A percentile compares a stretch with the other conserved stretches of the same genome.
These are phyloP conservation scores for Haplosporangium sp. DNA, from an alignment of 371 early-diverging fungal species.

Conservation along the genomic window DNA sequence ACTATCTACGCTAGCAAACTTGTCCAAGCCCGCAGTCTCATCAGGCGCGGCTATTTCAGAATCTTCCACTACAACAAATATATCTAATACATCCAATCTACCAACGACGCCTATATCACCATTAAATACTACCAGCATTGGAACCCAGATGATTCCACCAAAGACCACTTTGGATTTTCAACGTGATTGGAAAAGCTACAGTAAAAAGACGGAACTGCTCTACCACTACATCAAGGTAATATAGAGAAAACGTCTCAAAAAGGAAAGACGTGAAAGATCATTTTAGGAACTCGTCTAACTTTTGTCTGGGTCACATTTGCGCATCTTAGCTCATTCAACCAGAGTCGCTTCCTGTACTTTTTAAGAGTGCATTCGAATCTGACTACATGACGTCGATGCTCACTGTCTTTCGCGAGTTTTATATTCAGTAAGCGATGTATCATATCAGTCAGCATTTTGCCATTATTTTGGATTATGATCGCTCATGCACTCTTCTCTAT, in stretches of 20 bases:
- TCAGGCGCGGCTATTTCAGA: neutral
- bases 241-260: neutral
- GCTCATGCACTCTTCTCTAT: too few relatives aligned
- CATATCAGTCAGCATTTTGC: too few relatives aligned
- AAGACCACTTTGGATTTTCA: constrained; percentile 80
- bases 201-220: constrained; percentile 61
- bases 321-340: constrained; percentile 63
- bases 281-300: neutral
- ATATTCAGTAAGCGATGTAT: constrained; percentile 41
- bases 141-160: constrained; percentile 54
- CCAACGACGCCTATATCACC: neutral
- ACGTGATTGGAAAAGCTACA: constrained; percentile 78
- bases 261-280: neutral
- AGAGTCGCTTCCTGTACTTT: constrained; percentile 61
- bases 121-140: neutral
- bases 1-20: neutral
- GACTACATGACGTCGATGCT: constrained; percentile 75
- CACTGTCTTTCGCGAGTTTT: constrained; percentile 61
- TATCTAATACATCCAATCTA: neutral
- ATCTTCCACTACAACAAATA: neutral
- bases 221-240: constrained; percentile 79
- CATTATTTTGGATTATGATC: too few relatives aligned
- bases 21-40: neutral
- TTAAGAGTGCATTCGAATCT: constrained; percentile 81
- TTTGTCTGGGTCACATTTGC: neutral